A percentile compares a stretch with the other conserved stretches of the same genome.
Conservation (phyloP, 352 stramenopile species). For the Hyaloperonospora brassicae region DNA sequence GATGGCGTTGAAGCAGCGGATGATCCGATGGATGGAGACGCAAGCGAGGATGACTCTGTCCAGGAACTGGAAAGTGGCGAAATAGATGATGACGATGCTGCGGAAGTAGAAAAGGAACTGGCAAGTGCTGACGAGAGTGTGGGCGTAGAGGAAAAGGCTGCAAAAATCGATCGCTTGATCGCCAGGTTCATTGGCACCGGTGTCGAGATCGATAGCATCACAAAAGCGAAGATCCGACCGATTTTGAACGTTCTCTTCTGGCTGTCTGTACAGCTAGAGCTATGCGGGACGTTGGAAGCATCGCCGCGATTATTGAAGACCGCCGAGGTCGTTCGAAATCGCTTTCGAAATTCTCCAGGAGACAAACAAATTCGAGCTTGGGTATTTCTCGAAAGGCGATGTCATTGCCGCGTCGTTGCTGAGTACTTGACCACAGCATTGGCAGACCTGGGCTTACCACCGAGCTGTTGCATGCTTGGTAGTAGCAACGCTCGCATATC, state of each 20-base stretch:
- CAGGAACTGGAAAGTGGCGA: constrained; percentile 31
- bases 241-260: constrained; percentile 58
- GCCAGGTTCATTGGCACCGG: constrained; percentile 22
- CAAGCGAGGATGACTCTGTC: constrained; percentile 10
- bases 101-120: constrained; percentile 12
- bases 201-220: constrained; percentile 32
- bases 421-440: constrained; percentile 65
- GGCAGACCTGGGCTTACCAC: constrained; percentile 32
- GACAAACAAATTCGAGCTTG: constrained; percentile 27
- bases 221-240: constrained; percentile 29
- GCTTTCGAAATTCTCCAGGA: constrained; percentile 30
- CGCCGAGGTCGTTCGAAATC: constrained; percentile 36
- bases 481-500: constrained; percentile 57
- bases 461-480: constrained; percentile 70
- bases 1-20: constrained; percentile 3
- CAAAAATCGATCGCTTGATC: constrained; percentile 24
- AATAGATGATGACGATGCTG: constrained; percentile 5
- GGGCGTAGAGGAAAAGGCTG: background rate
- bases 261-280: constrained; percentile 26
- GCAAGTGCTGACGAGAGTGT: constrained; percentile 1
- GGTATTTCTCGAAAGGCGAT: constrained; percentile 70
- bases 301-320: constrained; percentile 55
- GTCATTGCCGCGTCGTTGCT: constrained; percentile 59
- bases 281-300: constrained; percentile 31
- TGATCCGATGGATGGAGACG: constrained; percentile 19